These are phyloP conservation scores for Lichenothelia convexa DNA, from an alignment of 495 filamentous ascomycete genomes.

Conservation along the genomic window DNA sequence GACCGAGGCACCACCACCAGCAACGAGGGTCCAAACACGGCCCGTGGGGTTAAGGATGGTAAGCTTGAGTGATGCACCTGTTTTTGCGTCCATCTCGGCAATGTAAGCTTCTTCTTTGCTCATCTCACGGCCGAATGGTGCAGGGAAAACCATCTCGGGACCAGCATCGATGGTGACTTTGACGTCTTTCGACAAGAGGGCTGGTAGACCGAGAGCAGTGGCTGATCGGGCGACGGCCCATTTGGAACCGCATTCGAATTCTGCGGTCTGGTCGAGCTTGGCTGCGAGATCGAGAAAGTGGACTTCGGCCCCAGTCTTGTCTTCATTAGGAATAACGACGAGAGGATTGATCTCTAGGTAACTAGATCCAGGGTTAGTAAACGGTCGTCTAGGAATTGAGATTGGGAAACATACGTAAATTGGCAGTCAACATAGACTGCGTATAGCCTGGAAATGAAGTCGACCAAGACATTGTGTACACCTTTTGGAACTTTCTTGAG, in stretches of 20 bases:
- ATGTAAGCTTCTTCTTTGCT: slow-evolving; percentile 98
- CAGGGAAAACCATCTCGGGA: slow-evolving; percentile 96
- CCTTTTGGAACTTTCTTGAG: slow-evolving; percentile 88
- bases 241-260: slow-evolving; percentile 98
- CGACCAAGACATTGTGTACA: slow-evolving; percentile 90
- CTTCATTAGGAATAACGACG: slow-evolving; percentile 89
- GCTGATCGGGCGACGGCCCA: slow-evolving; percentile 91
- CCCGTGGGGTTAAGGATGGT: slow-evolving; percentile 84
- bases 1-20: slow-evolving; percentile 97
- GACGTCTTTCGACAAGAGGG: slow-evolving; percentile 34
- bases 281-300: slow-evolving; percentile 97
- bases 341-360: slow-evolving; percentile 99
- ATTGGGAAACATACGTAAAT: slow-evolving; percentile 44
- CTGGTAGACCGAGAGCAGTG: slow-evolving; percentile 61
- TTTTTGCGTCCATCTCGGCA: slow-evolving; percentile 96
- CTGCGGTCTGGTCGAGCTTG: slow-evolving; percentile 97
- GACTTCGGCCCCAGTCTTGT: slow-evolving; percentile 80
- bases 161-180: slow-evolving; percentile 92
- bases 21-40: slow-evolving; percentile 94
- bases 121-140: slow-evolving; percentile 94
- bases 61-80: slow-evolving; percentile 93
- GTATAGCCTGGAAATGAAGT: slow-evolving; percentile 90
- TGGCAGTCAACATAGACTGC: slow-evolving; percentile 99
- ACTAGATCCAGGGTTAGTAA: slow-evolving; percentile 7
- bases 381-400: neutral